Evolutionary conservation across 2,329 filamentous ascomycete species (phyloP).

Genomic region (Bisporella sp.): DNA sequence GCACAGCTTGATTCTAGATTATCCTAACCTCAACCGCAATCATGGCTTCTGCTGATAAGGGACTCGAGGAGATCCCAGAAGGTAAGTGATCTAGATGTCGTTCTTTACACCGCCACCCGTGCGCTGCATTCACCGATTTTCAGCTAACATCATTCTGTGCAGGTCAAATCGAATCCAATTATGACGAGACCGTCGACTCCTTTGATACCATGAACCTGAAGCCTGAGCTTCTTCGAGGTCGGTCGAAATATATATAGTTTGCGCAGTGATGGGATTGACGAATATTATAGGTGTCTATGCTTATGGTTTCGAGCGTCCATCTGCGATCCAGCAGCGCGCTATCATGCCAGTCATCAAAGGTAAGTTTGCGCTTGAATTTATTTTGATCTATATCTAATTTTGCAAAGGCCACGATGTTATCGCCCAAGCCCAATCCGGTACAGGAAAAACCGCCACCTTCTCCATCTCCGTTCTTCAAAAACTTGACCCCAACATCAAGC

Average conservation of each 20-base stretch:
- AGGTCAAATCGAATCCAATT: constrained; percentile 99
- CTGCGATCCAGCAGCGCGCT: constrained; percentile 98
- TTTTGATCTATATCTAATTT: constrained; percentile 5
- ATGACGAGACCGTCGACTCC: constrained; percentile 98
- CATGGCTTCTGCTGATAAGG: constrained; percentile 92
- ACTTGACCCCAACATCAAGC: constrained; percentile 91
- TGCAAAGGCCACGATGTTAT: constrained; percentile 88
- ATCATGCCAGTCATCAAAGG: constrained; percentile 99
- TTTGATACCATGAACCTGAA: constrained; percentile 99
- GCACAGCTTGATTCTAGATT: constrained; percentile 72
- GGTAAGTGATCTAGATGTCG: constrained; percentile 48
- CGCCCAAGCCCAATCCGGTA: constrained; percentile 98
- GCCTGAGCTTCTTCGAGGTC: constrained; percentile 91
- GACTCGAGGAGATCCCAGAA: constrained; percentile 96
- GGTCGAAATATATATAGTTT: constrained; percentile 29
- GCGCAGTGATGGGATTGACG: constrained; percentile 14
- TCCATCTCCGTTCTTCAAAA: constrained; percentile 99
- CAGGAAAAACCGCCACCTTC: constrained; percentile 99
- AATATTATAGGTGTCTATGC: constrained; percentile 70
- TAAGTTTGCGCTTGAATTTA: constrained; percentile 38
- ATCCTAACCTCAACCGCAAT: constrained; percentile 60
- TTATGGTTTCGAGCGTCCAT: constrained; percentile 99
- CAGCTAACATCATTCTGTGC: constrained; percentile 24
- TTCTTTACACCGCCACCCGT: constrained; percentile 19
- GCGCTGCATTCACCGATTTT: constrained; percentile 1